A percentile compares a stretch with the other conserved stretches of the same genome.
These are phyloP conservation scores for Aspergillus aculeatinus DNA, from an alignment of 2,329 filamentous ascomycete genomes.

Conservation along the genomic window DNA sequence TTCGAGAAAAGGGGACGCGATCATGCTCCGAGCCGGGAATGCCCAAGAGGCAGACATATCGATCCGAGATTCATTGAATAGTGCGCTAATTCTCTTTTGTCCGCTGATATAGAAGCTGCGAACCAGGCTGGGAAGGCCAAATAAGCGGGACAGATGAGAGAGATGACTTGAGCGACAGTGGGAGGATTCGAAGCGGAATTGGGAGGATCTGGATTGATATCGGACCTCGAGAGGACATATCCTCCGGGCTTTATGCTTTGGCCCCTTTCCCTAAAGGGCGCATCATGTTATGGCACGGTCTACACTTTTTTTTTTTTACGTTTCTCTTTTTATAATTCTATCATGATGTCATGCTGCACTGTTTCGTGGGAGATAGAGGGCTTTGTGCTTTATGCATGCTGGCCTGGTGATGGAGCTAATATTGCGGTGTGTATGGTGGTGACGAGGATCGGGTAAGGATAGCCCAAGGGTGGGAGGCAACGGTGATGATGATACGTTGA, in stretches of 20 bases:
- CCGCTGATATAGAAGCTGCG: conserved; percentile 43
- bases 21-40: too few species aligned
- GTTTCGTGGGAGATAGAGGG: not conserved
- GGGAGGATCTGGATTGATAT: not conserved
- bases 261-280: not conserved
- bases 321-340: not conserved
- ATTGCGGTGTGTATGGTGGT: not conserved
- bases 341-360: not conserved
- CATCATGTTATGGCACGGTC: not conserved
- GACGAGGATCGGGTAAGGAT: not conserved
- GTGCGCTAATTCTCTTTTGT: conserved; percentile 12
- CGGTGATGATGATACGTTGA: too few species aligned
- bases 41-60: too few species aligned
- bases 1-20: too few species aligned
- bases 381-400: not conserved
- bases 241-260: not conserved
- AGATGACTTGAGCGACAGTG: too few species aligned
- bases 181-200: not conserved
- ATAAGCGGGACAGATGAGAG: conserved; percentile 3
- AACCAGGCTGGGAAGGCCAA: conserved; percentile 50
- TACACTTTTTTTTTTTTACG: not conserved
- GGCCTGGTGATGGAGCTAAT: not conserved
- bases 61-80: not conserved
- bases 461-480: too few species aligned
- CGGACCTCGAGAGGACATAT: not conserved